Evolutionary conservation across 768 basidiomycete genomes (phyloP).

Genomic region (Lactarius quietus): DNA sequence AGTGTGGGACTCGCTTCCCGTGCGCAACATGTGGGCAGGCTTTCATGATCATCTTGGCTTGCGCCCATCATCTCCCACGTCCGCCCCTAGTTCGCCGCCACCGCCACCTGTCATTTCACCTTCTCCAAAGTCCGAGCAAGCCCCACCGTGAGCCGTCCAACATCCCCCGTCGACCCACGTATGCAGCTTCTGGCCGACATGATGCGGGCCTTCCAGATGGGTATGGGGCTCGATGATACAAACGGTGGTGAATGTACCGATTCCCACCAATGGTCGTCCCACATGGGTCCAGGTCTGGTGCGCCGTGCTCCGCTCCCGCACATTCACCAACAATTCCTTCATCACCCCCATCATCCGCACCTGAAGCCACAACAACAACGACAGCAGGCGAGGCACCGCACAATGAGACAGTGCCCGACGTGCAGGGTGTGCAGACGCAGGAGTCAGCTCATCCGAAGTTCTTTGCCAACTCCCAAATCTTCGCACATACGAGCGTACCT

Average conservation of each 20-base stretch:
- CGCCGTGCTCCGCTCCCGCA: too few relatives aligned
- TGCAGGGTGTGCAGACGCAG: slow-evolving; percentile 16
- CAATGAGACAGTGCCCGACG: not conserved
- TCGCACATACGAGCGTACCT: too few relatives aligned
- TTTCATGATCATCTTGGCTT: slow-evolving; percentile 52
- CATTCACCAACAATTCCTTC: not conserved
- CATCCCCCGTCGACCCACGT: slow-evolving; percentile 40
- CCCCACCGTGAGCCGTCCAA: slow-evolving; percentile 4
- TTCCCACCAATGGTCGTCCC: too few relatives aligned
- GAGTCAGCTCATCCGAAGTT: too few relatives aligned
- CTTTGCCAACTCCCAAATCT: too few relatives aligned
- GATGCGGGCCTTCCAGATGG: slow-evolving; percentile 79
- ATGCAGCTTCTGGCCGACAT: slow-evolving; percentile 77
- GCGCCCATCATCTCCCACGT: too few relatives aligned
- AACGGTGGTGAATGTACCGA: too few relatives aligned
- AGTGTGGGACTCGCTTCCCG: slow-evolving; percentile 33
- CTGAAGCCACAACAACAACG: slow-evolving; percentile 3
- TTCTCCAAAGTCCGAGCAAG: slow-evolving; percentile 4
- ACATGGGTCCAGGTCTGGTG: slow-evolving; percentile 22
- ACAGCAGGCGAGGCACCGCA: slow-evolving; percentile 13
- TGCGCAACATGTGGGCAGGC: slow-evolving; percentile 64
- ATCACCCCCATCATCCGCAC: slow-evolving; percentile 7
- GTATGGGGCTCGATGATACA: too few relatives aligned
- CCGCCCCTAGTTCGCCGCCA: not conserved
- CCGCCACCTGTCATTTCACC: not conserved